Evolutionary conservation across 1,284 basidiomycete species (phyloP), one percentile per base, ranked within the genome.

Genomic region (Moesziomyces sp.): DNA sequence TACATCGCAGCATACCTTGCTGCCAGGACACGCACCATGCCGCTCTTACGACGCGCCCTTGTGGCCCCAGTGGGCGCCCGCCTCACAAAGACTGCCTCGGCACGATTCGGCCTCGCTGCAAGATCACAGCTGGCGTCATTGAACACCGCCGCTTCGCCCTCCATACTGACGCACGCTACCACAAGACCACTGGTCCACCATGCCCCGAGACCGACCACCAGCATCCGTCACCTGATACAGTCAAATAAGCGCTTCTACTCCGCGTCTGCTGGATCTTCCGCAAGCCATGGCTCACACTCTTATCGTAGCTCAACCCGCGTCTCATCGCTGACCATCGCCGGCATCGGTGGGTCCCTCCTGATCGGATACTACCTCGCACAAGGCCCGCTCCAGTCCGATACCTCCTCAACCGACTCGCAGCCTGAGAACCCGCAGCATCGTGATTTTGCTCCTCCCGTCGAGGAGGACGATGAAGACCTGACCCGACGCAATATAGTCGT

Each of bases 371-470:
- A 52, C 10, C 43, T 63, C n/a, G 18, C 66, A 7, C 56, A 46
- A 46, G 26, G 45, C 8, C 60, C 66, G 16, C 11, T 63, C 42
- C 66, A 63, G 30, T 56, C 56, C 26, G 60, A 69, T 16, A 30
- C 59, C 2, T n/a, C 24, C 5, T 7, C 57, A 14, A 18, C 16
- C 38, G 10, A 43, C 1, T 11, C 34, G 5, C 8, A 42, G 5
- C 18, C 58, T 8, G 14, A 35, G n/a, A 38, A 35, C 7, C 52
- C 59, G 21, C 26, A 63, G 18, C 66, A 63, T n/a, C 16, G 58
- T 35, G 56, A 49, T 24, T 69, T 69, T 45, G 73, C 73, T 6
- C 73, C 73, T 19, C 64, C 73, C 3, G 57, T 75, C 21, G 51
- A 56, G 14, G 73, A 75, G 51, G 63, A 67, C 23, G 72, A 74